Evolutionary conservation across 768 basidiomycete genomes (phyloP), one percentile per base, ranked within the genome.

Genomic region (Mycena indigotica): DNA sequence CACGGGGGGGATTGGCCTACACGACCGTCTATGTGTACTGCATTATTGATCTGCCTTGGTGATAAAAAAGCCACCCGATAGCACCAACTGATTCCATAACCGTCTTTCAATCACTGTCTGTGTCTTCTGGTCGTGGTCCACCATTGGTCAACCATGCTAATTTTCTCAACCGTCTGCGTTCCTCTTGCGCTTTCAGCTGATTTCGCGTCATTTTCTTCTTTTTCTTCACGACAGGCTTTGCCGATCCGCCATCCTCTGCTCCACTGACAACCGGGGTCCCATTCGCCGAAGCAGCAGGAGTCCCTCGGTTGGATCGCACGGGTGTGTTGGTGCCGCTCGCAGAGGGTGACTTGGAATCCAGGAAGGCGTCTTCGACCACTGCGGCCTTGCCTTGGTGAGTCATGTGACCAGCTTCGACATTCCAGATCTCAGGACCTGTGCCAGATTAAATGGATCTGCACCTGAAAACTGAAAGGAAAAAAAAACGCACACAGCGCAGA

Each of bases 151-250:
- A 76, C 94, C 94, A 96, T 55, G 83, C 77, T 57, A 95, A 69
- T 77, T 93, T 93, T 66, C 93, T 81, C 67, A 86, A 68, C 67
- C 87, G 80, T 69, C 91, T 80, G 58, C 95, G 80, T 72, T 95
- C 95, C 71, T 95, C 94, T 72, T 84, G 87, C 4, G 83, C 92
- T 73, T 98, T 98, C 61, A 88, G 24, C 71, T 96, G 91, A 73
- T 94, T 94, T 48, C 91, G 83, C n/a, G 91, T 93, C 70, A 80
- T 35, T 77, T 94, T 96, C 81, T 96, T 96, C 80, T 95, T 95
- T 80, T 89, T 93, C 75, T 79, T 87, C 51, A 77, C 68, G 35
- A 77, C 68, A 38, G 70, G 66, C 25, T 76, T 79, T 12, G 69
- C 70, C 50, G 73, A 70, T 54, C 68, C 74, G 52, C 71, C 73